A percentile compares a stretch with the other conserved stretches of the same genome.
Evolutionary conservation across 2,329 filamentous ascomycete species (phyloP).

Genomic region (Aspergillus glaucus): DNA sequence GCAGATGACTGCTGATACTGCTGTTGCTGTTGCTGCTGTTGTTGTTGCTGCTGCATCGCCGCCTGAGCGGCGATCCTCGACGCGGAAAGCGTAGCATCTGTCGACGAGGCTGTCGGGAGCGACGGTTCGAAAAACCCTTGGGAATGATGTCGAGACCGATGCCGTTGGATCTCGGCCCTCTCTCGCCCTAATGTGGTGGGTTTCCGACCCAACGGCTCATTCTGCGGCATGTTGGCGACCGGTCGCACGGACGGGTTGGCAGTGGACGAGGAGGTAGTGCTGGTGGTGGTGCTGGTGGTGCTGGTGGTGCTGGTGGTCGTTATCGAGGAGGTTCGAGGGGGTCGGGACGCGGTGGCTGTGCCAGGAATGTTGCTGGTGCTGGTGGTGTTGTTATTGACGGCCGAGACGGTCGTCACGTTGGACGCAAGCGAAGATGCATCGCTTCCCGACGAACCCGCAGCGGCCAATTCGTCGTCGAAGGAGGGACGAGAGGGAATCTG

Average conservation of each 20-base stretch:
- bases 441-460: constrained; percentile 40
- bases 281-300: constrained; percentile 22
- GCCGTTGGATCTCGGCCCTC: constrained; percentile 33
- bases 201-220: constrained; percentile 30
- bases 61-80: constrained; percentile 62
- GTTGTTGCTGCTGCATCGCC: constrained; percentile 52
- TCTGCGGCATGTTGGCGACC: constrained; percentile 33
- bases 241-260: constrained; percentile 23
- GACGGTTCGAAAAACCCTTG: constrained; percentile 64
- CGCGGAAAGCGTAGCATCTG: constrained; percentile 47
- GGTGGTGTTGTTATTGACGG: constrained; percentile 27
- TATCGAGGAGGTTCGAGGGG: constrained; percentile 22
- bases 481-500: constrained; percentile 16
- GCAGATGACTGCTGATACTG: constrained; percentile 35
- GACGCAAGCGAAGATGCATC: constrained; percentile 41
- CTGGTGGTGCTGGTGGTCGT: constrained; percentile 19
- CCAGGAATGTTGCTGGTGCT: constrained; percentile 11
- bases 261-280: constrained; percentile 27
- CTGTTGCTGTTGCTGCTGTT: constrained; percentile 46
- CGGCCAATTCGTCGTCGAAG: constrained; percentile 28
- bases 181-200: constrained; percentile 21
- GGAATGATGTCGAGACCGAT: constrained; percentile 49
- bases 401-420: constrained; percentile 39
- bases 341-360: constrained; percentile 17
- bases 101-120: constrained; percentile 48